Base-by-base conservation (phyloP, 495 filamentous ascomycete genomes). In the Penicillium fimorum region DNA sequence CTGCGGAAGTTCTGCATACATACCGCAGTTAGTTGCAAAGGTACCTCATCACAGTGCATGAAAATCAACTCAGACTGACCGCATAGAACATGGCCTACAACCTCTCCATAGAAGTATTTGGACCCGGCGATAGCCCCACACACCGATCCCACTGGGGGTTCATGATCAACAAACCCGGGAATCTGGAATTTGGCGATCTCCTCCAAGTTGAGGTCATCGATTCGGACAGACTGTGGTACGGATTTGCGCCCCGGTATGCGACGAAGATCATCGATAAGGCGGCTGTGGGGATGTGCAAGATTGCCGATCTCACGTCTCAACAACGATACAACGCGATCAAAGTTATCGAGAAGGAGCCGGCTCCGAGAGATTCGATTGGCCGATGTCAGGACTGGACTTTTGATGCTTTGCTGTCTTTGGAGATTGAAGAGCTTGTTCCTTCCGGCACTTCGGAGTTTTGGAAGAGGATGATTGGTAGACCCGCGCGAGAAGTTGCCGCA, bases 351-450 rank as follows among this genome's bases (percentile, higher is more conserved):
- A 42, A 44, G 15, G 58, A 59, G 41, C 42, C 57, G 17, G 56
- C 63, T 4, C 64, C 64, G 3, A 60, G 44, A 41, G 52, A 63
- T 55, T 59, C 61, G 2, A 52, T 10, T 25, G 50, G 54, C 11
- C 56, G 50, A 27, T 69, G 66, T 29, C 66, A 69, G 53, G 61
- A 69, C 58, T 67, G 64, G 61, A 49, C 59, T 12, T 64, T 67
- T 46, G 62, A 60, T 57, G 49, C 61, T 2, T 49, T 69, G 55
- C 27, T 67, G 10, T 50, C 61, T 9, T 35, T 69, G 32, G 63
- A 69, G 57, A 53, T 67, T 11, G 58, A 67, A 22, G 61, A 67
- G 30, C 22, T 67, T 1, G 64, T 69, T n/a, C 49, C 59, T 5
- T 1, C 56, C 44, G 61, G 61, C 29, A 65, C 64, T 17, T 63